Base-by-base conservation (phyloP, 2,329 filamentous ascomycete species). In the Neophaeococcomyces mojaviensis region DNA sequence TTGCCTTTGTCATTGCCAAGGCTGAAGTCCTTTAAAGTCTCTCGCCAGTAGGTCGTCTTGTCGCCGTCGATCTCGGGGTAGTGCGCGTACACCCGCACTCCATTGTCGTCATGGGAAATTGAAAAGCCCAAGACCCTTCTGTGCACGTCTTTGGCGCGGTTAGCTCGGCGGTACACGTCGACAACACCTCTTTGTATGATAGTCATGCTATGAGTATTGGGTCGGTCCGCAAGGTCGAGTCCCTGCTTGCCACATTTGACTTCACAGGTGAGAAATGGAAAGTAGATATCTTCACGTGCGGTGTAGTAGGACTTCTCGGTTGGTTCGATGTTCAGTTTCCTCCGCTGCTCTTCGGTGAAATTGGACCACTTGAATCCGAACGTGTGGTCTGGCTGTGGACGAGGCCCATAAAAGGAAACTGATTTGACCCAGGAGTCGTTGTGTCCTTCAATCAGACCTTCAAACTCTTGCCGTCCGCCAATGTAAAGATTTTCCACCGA, bases 201-300 rank as follows among this genome's bases (percentile, higher is more conserved):
- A 16, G 51, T 60, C 47, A 56, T 57, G 44, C 57, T 61, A 35
- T 60, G 53, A 19, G 53, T 50, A 37, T 59, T 57, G 12, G 51
- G 60, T 49, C 55, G 51, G 49, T 61, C 52, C 10, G 61, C 56
- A 35, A 58, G 50, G 33, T 61, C 56, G 50, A 53, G 66, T 1
- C 53, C 60, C 31, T 52, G 58, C 16, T 59, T 55, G 34, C 68
- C 63, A 49, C 66, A 71, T 55, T 73, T 73, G 1, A 72, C 69
- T 54, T 76, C 68, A 55, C 65, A 70, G 0, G 67, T 66, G 0
- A 76, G 58, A 51, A 74, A 76, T 2, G 70, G 70, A 50, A 76
- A 73, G 59, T 68, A 70, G 61, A 74, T 73, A 31, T 48, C 39
- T 48, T 44, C 46, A 2, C 47, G 43, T 22, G 47, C 37, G 4